phyloP scores from a whole-genome alignment of 305 asterid genomes.

The Solanum chacoense region DNA sequence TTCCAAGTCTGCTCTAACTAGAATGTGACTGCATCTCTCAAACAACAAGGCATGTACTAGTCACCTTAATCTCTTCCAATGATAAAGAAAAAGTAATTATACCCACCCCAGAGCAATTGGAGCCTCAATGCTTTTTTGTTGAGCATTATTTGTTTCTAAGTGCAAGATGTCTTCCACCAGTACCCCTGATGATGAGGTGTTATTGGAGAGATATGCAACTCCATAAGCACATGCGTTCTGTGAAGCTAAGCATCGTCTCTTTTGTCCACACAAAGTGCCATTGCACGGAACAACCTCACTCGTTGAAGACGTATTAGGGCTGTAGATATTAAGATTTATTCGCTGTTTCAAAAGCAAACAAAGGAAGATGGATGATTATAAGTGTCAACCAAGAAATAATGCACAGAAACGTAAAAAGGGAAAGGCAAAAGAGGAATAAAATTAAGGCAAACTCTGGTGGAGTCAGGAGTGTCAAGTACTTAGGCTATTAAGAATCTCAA shows the following conservation, averaged over 20 bases:
- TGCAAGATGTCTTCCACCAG: slow-evolving; percentile 75
- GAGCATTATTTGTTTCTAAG: slow-evolving; percentile 40
- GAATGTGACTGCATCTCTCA: background rate
- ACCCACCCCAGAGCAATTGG: slow-evolving; percentile 77
- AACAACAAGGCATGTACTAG: background rate
- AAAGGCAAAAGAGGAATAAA: background rate
- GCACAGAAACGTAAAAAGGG: background rate
- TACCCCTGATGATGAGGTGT: slow-evolving; percentile 69
- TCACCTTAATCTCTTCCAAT: background rate
- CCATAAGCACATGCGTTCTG: slow-evolving; percentile 65
- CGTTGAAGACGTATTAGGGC: slow-evolving; percentile 57
- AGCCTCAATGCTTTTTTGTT: slow-evolving; percentile 28
- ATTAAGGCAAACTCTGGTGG: background rate
- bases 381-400: background rate
- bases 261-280: slow-evolving; percentile 47
- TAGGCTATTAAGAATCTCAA: background rate
- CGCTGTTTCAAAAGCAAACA: slow-evolving; percentile 29
- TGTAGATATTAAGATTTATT: slow-evolving; percentile 53
- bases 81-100: background rate
- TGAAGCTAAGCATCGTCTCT: slow-evolving; percentile 29
- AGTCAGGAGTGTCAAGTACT: background rate
- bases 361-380: background rate
- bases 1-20: background rate
- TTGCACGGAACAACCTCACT: slow-evolving; percentile 60
- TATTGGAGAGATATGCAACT: slow-evolving; percentile 57